These are phyloP conservation scores for Salix koriyanagi DNA, from an alignment of 345 rosid genomes.

Conservation along the genomic window DNA sequence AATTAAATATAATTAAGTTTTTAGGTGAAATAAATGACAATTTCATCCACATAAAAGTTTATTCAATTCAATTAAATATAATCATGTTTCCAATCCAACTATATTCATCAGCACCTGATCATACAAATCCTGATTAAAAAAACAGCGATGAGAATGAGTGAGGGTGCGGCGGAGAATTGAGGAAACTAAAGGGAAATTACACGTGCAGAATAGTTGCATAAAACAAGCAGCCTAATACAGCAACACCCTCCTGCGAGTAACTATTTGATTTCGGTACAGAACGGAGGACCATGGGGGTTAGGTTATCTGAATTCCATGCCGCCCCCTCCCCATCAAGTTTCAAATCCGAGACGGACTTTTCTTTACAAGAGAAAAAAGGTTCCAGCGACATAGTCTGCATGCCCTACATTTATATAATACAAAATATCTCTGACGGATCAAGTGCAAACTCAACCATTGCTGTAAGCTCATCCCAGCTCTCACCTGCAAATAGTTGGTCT, in stretches of 20 bases:
- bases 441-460: conserved; percentile 22
- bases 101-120: too few relatives aligned
- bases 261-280: background rate
- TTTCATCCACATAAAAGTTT: too few relatives aligned
- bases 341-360: background rate
- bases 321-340: background rate
- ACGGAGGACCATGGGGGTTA: background rate
- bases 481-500: conserved; percentile 8
- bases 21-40: too few relatives aligned
- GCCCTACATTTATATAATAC: background rate
- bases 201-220: background rate
- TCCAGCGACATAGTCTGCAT: background rate
- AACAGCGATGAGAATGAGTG: background rate
- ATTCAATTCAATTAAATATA: too few relatives aligned
- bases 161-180: background rate
- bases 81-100: too few relatives aligned
- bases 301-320: background rate
- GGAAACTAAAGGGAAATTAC: background rate
- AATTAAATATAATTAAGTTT: too few relatives aligned
- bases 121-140: background rate
- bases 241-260: too few relatives aligned
- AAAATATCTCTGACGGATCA: background rate
- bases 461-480: conserved; percentile 38
- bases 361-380: background rate
- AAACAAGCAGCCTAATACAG: background rate